A percentile compares a stretch with the other conserved stretches of the same genome.
These are phyloP conservation scores for Fusarium globosum DNA, from an alignment of 2,329 filamentous ascomycete genomes.

Conservation along the genomic window DNA sequence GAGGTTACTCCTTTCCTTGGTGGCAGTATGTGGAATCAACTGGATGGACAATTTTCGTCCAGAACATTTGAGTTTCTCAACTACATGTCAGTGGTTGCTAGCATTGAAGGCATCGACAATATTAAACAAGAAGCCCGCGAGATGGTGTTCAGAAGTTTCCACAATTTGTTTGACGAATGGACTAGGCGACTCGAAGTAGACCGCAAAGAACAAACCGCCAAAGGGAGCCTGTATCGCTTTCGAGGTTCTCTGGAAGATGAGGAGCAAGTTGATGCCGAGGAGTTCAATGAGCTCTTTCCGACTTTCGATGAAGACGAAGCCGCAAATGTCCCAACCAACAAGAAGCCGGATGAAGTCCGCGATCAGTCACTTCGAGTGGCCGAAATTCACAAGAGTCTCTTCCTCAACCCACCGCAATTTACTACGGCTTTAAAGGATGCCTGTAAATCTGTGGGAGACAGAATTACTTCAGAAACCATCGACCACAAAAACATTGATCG, in stretches of 20 bases:
- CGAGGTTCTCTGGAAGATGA: constrained; percentile 80
- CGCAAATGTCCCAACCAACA: constrained; percentile 47
- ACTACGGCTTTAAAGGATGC: constrained; percentile 57
- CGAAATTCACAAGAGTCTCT: constrained; percentile 66
- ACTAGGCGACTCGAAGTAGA: constrained; percentile 80
- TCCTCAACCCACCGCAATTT: constrained; percentile 57
- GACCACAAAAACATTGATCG: constrained; percentile 47
- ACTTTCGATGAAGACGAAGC: constrained; percentile 70
- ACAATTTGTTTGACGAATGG: constrained; percentile 83
- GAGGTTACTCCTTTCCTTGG: constrained; percentile 67
- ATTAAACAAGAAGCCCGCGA: constrained; percentile 59
- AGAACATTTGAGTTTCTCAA: constrained; percentile 58
- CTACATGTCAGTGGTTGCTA: constrained; percentile 49
- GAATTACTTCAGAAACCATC: constrained; percentile 47
- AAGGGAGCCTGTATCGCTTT: constrained; percentile 84
- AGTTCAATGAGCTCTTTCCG: constrained; percentile 86
- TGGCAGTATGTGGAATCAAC: constrained; percentile 52
- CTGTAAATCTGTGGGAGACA: constrained; percentile 57
- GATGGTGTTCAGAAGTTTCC: constrained; percentile 73
- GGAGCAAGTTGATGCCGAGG: constrained; percentile 77
- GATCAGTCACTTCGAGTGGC: constrained; percentile 71
- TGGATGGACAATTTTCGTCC: constrained; percentile 32
- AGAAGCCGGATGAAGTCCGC: constrained; percentile 57
- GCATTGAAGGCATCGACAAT: constrained; percentile 60
- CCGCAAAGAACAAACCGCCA: constrained; percentile 77